Base-by-base conservation (phyloP, 139 green algal species). In the Asterochloris erici region DNA sequence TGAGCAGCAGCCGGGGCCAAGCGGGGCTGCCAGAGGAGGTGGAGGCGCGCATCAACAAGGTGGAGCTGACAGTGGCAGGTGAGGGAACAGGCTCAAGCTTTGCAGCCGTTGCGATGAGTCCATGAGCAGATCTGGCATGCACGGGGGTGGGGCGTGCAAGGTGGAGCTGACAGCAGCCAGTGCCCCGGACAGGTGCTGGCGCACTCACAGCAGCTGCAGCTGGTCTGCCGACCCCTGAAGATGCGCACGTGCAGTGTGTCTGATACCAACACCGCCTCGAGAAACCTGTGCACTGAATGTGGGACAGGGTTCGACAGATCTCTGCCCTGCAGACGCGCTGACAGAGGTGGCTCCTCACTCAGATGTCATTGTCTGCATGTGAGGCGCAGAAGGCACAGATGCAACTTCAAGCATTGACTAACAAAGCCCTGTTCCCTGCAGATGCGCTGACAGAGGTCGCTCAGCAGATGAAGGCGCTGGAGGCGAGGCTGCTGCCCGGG, bases 391-490 rank as follows among this genome's bases (percentile, higher is more conserved):
- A 23, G 2, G 21, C 66, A 71, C 66, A 2, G 21, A 26, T 2
- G 10, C 21, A 4, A 6, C 66, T 23, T 23, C 66, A 71, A 9
- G 21, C 66, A 26, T 9, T 26, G 63, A 16, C 63, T 24, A 24
- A 24, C 63, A 14, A 24, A 69, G 16, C 21, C 66, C 21, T 71
- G 66, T 71, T 6, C 62, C 38, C 29, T 70, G 77, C 77, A 81
- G 77, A 81, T 63, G 77, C 77, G 60, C 23, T 81, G 27, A 63
- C 63, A 64, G 77, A 81, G 77, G 77, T 81, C n/a, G 77, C 77
- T 10, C 26, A 38, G 2, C 77, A 73, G 77, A 81, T 81, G 77
- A 81, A 73, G 27, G 63, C 62, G 17, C 63, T 81, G 15, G 63
- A 81, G 77, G 77, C 62, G 11, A 61, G 77, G 77, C 73, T 4